These are phyloP conservation scores for Pseudogymnoascus sp. DNA, from an alignment of 2,329 filamentous ascomycete genomes.

Conservation along the genomic window DNA sequence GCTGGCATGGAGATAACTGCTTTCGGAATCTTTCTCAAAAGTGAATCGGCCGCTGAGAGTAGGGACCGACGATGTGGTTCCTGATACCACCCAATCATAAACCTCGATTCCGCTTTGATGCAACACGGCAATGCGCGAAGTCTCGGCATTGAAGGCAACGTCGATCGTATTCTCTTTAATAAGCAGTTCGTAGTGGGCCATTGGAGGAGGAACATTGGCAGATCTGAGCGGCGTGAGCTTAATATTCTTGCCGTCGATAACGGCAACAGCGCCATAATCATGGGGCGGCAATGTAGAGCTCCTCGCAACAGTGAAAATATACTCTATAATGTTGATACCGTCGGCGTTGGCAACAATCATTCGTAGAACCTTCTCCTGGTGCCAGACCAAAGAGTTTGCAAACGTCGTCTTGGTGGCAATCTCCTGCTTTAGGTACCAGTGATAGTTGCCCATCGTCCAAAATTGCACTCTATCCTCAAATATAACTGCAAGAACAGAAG, in stretches of 20 bases:
- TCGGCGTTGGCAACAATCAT: constrained; percentile 47
- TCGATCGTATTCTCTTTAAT: constrained; percentile 60
- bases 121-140: constrained; percentile 63
- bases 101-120: constrained; percentile 59
- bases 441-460: constrained; percentile 96
- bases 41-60: constrained; percentile 34
- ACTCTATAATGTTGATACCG: constrained; percentile 55
- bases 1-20: neutral
- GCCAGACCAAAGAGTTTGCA: constrained; percentile 51
- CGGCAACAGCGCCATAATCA: constrained; percentile 72
- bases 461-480: constrained; percentile 72
- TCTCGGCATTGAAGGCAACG: constrained; percentile 62
- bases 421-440: constrained; percentile 96
- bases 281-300: constrained; percentile 64
- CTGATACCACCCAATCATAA: constrained; percentile 60
- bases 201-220: constrained; percentile 85
- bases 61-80: constrained; percentile 42
- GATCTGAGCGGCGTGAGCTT: constrained; percentile 80
- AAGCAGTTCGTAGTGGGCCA: constrained; percentile 71
- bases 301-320: constrained; percentile 58
- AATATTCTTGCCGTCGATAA: constrained; percentile 72
- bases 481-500: constrained; percentile 77
- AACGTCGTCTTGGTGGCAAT: constrained; percentile 39
- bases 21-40: constrained; percentile 29
- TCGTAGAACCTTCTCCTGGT: constrained; percentile 73